These are phyloP conservation scores for Hapsidospora chrysogenum DNA, from an alignment of 495 filamentous ascomycete species.

Conservation along the genomic window DNA sequence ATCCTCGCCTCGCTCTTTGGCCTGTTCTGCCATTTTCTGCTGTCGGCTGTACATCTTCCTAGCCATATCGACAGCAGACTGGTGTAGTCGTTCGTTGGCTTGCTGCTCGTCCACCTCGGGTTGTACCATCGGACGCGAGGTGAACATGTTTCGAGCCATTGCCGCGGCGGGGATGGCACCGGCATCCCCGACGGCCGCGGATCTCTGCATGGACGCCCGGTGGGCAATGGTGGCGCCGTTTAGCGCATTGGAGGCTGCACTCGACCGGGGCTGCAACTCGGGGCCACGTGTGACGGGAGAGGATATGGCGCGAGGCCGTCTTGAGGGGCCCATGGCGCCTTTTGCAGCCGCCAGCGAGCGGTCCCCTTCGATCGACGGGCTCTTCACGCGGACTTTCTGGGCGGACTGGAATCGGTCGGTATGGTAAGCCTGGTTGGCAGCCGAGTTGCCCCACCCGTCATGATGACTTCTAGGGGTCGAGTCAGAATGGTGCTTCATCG, in stretches of 20 bases:
- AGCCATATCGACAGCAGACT: constrained; percentile 76
- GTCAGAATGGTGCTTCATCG: constrained; percentile 22
- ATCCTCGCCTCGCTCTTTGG: constrained; percentile 3
- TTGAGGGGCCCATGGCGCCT: constrained; percentile 37
- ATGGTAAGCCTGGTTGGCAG: constrained; percentile 38
- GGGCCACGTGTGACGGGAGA: constrained; percentile 36
- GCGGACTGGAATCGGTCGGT: no score
- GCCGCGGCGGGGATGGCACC: constrained; percentile 28
- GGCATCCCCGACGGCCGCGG: constrained; percentile 9
- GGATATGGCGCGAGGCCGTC: constrained; percentile 48
- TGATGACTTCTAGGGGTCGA: constrained; percentile 20
- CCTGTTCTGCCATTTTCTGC: constrained; percentile 34
- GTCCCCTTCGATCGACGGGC: constrained; percentile 17
- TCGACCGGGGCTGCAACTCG: constrained; percentile 27
- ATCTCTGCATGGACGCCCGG: constrained; percentile 16
- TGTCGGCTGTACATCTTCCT: constrained; percentile 63
- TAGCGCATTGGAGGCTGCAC: constrained; percentile 23
- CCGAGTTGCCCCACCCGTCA: constrained; percentile 34
- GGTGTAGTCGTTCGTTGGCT: constrained; percentile 51
- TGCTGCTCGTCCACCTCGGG: constrained; percentile 58
- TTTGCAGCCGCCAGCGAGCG: constrained; percentile 56
- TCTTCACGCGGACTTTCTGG: neutral
- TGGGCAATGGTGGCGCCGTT: constrained; percentile 48
- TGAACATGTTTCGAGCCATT: constrained; percentile 51
- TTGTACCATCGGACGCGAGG: constrained; percentile 54